Evolutionary conservation across 805 yeast species (phyloP).

Genomic region (Metschnikowia santaceciliae): DNA sequence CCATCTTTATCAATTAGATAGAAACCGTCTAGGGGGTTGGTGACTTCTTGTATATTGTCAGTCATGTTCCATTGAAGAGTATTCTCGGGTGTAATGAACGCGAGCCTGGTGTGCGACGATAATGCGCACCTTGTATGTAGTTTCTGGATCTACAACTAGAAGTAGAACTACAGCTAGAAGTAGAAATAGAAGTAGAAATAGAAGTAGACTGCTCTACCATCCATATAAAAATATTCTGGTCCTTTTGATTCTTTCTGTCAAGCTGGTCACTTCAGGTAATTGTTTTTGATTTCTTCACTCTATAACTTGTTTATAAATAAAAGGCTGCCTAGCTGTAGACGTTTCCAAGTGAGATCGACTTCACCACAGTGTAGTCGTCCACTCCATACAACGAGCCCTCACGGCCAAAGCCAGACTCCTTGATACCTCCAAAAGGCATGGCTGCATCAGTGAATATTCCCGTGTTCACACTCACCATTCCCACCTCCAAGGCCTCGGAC

Average conservation of each 20-base stretch:
- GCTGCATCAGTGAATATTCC: conserved; percentile 55
- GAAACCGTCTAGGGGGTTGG: conserved; percentile 14
- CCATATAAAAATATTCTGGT: too few relatives aligned
- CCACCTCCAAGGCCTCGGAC: conserved; percentile 56
- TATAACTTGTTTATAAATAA: too few relatives aligned
- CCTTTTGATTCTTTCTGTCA: too few relatives aligned
- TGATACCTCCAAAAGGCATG: conserved; percentile 59
- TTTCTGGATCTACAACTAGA: too few relatives aligned
- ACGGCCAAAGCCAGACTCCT: conserved; percentile 67
- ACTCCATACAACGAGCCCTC: conserved; percentile 63
- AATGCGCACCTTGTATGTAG: too few relatives aligned
- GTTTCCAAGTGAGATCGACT: conserved; percentile 49
- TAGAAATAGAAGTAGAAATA: too few relatives aligned
- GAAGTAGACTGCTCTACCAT: too few relatives aligned
- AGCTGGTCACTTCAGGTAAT: too few relatives aligned
- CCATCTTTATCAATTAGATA: conserved; percentile 21
- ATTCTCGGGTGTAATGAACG: not conserved
- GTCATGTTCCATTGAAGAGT: not conserved
- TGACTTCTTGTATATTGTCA: conserved; percentile 8
- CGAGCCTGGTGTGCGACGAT: not conserved
- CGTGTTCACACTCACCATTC: conserved; percentile 62
- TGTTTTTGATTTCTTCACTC: too few relatives aligned
- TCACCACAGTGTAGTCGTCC: conserved; percentile 55
- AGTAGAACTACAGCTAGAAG: too few relatives aligned
- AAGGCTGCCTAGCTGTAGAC: conserved; percentile 15